Base-by-base conservation (phyloP, 2,329 filamentous ascomycete species). In the Rhinocladiella similis region DNA sequence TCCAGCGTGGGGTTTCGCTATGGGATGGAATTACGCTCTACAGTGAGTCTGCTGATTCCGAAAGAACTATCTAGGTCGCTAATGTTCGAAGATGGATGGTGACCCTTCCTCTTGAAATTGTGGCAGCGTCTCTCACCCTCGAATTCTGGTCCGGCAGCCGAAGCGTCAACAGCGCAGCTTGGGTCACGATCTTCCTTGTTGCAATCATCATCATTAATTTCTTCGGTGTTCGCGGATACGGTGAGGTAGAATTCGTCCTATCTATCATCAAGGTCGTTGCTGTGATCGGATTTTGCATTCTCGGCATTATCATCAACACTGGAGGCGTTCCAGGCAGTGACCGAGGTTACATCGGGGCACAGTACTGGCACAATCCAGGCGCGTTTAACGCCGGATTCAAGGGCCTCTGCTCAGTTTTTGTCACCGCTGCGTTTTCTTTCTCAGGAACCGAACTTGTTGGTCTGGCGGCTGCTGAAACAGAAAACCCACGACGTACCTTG, bases 1-100 rank as follows among this genome's bases (percentile, higher is more conserved):
- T 68, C 92, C 92, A 1, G 91, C 92, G 0, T 96, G 91, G 91
- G 91, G 91, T 0, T 96, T 96, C 69, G 90, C 91, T 46, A 95
- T 96, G 89, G 91, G 91, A 14, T 96, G 91, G 91, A 96, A 95
- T 81, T 89, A 72, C 72, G 84, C 80, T 25, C 4, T 50, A 6
- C 38, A 19, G 38, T 41, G 18, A 41, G 38, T 41, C 38, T 12
- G 14, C n/a, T 16, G n/a, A 41, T 41, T 33, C 14, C 10, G 38
- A 38, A 16, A 10, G 12, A 41, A 18, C 5, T 41, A 13, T 18
- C n/a, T 16, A 5, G 5, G n/a, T 7, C 18, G 16, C 38, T 41
- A 19, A 96, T 71, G 90, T 89, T 3, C 72, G 96, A 64, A 89
- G 95, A 73, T 96, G 92, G 92, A 80, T 96, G 1, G 82, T 91